These are phyloP conservation scores for Yamadazyma aaseri DNA, from an alignment of 1,139 yeast genomes.

Conservation along the genomic window DNA sequence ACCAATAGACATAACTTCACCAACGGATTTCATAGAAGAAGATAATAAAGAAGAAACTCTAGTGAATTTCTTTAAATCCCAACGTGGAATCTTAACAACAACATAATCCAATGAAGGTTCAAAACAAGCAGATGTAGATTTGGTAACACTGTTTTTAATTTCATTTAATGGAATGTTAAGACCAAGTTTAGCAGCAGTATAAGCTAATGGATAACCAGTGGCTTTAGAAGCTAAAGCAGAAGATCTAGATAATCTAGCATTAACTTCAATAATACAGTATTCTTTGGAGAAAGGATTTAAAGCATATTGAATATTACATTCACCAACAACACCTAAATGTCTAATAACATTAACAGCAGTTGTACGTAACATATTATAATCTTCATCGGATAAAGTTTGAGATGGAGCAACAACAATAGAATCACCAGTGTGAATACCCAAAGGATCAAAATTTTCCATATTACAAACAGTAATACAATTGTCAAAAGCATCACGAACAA, in stretches of 20 bases:
- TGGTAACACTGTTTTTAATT: slow-evolving; percentile 90
- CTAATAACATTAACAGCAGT: slow-evolving; percentile 97
- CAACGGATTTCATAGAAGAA: slow-evolving; percentile 97
- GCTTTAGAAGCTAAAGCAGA: slow-evolving; percentile 99
- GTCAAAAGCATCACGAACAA: slow-evolving; percentile 95
- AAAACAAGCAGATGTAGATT: slow-evolving; percentile 93
- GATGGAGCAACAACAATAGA: slow-evolving; percentile 99
- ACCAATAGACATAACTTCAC: slow-evolving; percentile 98
- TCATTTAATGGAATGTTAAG: slow-evolving; percentile 90
- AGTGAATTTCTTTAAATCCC: slow-evolving; percentile 97
- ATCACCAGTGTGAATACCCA: slow-evolving; percentile 99
- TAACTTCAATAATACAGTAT: slow-evolving; percentile 96
- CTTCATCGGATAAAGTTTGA: slow-evolving; percentile 95
- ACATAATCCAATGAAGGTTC: slow-evolving; percentile 98
- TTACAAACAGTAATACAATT: slow-evolving; percentile 99
- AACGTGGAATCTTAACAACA: slow-evolving; percentile 97
- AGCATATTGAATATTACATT: slow-evolving; percentile 97
- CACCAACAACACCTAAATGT: slow-evolving; percentile 99
- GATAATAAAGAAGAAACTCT: slow-evolving; percentile 86
- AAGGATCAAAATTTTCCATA: slow-evolving; percentile 98
- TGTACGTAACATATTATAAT: slow-evolving; percentile 96
- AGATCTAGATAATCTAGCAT: slow-evolving; percentile 96
- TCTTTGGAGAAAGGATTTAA: slow-evolving; percentile 92
- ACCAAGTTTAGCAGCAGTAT: slow-evolving; percentile 97
- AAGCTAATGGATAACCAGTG: slow-evolving; percentile 97